Evolutionary conservation across 148 eudicot species (phyloP).

Genomic region (Amaranthus hypochondriacus): DNA sequence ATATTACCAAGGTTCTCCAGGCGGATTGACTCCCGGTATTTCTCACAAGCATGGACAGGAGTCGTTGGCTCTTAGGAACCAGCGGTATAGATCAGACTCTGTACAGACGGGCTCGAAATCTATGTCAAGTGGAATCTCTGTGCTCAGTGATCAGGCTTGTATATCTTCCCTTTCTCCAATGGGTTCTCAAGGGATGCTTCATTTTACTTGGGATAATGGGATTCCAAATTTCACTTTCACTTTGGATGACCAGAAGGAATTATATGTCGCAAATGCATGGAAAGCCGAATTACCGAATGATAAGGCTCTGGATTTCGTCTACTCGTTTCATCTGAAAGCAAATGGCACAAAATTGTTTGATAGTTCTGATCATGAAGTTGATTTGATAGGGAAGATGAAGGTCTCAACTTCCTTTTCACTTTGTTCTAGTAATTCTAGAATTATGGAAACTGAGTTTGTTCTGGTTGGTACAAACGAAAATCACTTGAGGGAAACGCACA

Average conservation of each 20-base stretch:
- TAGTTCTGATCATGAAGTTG: slow-evolving; percentile 25
- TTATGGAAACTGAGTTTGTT: slow-evolving; percentile 67
- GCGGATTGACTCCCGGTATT: slow-evolving; percentile 23
- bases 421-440: slow-evolving; percentile 37
- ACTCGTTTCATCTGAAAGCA: slow-evolving; percentile 45
- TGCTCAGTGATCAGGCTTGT: slow-evolving; percentile 36
- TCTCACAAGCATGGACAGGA: slow-evolving; percentile 33
- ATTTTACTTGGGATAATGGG: slow-evolving; percentile 57
- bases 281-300: slow-evolving; percentile 32
- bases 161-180: slow-evolving; percentile 26
- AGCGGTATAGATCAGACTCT: slow-evolving; percentile 28
- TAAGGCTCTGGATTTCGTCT: slow-evolving; percentile 45
- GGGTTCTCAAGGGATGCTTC: slow-evolving; percentile 63
- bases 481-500: slow-evolving; percentile 29
- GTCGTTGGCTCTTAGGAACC: slow-evolving; percentile 15
- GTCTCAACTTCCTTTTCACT: slow-evolving; percentile 53
- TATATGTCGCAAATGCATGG: slow-evolving; percentile 49
- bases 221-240: slow-evolving; percentile 66
- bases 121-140: slow-evolving; percentile 36
- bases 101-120: slow-evolving; percentile 38
- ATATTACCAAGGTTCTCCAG: slow-evolving; percentile 31
- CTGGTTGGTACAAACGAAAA: slow-evolving; percentile 43
- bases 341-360: slow-evolving; percentile 31
- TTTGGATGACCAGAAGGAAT: slow-evolving; percentile 59
- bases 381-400: slow-evolving; percentile 68